Base-by-base conservation (phyloP, 331 rosid species). In the Erythrophleum ivorense region DNA sequence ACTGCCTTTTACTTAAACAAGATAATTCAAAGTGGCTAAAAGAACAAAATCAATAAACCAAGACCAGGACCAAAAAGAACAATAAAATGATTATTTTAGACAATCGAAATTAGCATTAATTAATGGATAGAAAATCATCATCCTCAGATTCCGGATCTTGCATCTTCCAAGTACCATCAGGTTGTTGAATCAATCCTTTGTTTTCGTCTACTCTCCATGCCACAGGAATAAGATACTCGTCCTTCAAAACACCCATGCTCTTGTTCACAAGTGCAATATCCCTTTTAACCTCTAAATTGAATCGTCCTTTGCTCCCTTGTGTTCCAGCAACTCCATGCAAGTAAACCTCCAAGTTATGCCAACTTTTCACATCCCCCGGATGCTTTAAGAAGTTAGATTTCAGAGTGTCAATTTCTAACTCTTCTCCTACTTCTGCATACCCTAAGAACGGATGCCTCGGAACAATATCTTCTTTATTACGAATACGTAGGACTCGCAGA, bases 341-440 rank as follows among this genome's bases (percentile, higher is more conserved):
- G 65, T 24, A 59, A 59, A 59, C 65, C 38, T 59, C 65, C 38
- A 24, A 59, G 24, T 59, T 59, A 59, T 59, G 65, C 38, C 38
- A 24, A 59, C 36, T 59, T 16, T 24, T 59, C 2, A 24, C 15
- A 59, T 24, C 36, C 7, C 65, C 65, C 9, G 36, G 36, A 10
- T 59, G 7, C 7, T 59, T 59, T 10, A 24, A 24, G 65, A 59
- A 59, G 65, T 31, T 24, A 21, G 16, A 59, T 24, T 21, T 10
- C 6, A 21, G 3, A 21, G 36, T 21, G 4, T 59, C 65, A 24
- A 59, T 59, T 14, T 59, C 16, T 9, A 58, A 58, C 64, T 59
- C 65, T 59, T 59, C 15, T 59, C 65, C 65, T 3, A 59, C 65
- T 21, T 59, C 36, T 9, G 65, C 36, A 59, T 58, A 58, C 10